Conservation (phyloP, 805 yeast species). For the Saturnispora silvae region DNA sequence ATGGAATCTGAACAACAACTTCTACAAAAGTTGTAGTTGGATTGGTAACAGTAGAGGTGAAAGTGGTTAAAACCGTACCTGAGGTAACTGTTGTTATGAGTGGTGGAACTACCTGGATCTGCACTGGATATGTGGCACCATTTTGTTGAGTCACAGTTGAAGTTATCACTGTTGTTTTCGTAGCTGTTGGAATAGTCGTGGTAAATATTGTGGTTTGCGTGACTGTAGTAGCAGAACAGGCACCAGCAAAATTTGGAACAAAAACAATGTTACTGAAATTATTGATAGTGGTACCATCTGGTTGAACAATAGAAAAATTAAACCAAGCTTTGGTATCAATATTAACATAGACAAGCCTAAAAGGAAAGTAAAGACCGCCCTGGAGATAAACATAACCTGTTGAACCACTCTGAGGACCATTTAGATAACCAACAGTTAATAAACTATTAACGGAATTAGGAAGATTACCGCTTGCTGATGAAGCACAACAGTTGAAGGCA, state of each 20-base stretch:
- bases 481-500: slow-evolving; percentile 26
- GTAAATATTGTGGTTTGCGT: neutral
- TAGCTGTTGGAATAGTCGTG: neutral
- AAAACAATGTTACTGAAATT: neutral
- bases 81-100: too few relatives aligned
- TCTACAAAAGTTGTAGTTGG: too few relatives aligned
- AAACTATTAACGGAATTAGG: neutral
- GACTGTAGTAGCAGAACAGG: neutral
- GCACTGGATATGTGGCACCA: too few relatives aligned
- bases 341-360: slow-evolving; percentile 7
- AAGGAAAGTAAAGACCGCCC: slow-evolving; percentile 6
- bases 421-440: neutral
- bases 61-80: too few relatives aligned
- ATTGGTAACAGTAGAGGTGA: too few relatives aligned
- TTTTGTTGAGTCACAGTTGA: too few relatives aligned
- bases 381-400: slow-evolving; percentile 2
- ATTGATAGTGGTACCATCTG: neutral
- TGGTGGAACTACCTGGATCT: too few relatives aligned
- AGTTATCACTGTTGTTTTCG: too few relatives aligned
- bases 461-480: neutral
- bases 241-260: too few relatives aligned
- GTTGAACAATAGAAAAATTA: neutral
- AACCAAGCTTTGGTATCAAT: neutral
- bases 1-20: too few relatives aligned
- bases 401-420: neutral